Conservation (phyloP, 768 basidiomycete genomes). For the Kwoniella heveanensis region DNA sequence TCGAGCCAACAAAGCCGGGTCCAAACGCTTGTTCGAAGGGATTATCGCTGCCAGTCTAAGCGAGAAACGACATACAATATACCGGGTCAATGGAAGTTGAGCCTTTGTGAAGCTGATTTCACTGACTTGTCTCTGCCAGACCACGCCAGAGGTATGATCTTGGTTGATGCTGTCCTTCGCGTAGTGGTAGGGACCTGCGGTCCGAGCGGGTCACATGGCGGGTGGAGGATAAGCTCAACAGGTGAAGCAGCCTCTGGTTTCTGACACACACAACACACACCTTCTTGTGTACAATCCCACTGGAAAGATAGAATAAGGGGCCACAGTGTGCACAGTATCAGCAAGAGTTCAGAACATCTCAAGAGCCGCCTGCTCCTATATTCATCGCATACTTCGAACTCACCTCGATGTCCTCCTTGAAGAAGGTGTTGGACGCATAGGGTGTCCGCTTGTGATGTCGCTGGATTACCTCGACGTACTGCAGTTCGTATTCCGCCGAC, state of each 20-base stretch:
- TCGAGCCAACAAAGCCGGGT: constrained; percentile 32
- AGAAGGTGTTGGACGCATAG: constrained; percentile 41
- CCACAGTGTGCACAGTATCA: neutral
- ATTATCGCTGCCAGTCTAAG: constrained; percentile 24
- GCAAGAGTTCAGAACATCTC: too few species aligned
- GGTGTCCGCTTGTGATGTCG: constrained; percentile 46
- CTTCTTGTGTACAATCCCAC: constrained; percentile 31
- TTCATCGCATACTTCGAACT: too few species aligned
- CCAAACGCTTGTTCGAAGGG: constrained; percentile 31
- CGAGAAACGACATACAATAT: neutral
- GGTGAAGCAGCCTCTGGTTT: too few species aligned
- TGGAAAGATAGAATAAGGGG: neutral
- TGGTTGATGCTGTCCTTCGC: constrained; percentile 13
- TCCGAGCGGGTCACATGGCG: too few species aligned
- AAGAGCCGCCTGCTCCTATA: too few species aligned
- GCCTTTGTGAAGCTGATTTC: neutral
- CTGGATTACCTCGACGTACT: constrained; percentile 47
- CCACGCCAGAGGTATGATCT: constrained; percentile 20
- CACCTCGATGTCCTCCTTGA: constrained; percentile 42
- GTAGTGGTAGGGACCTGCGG: constrained; percentile 27
- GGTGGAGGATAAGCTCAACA: too few species aligned
- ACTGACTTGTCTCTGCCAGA: constrained; percentile 35
- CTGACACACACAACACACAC: too few species aligned
- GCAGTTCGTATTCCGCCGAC: constrained; percentile 27
- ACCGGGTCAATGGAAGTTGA: too few species aligned